Base-by-base conservation (phyloP, 2,329 filamentous ascomycete genomes). In the Trichophaea hybrida region DNA sequence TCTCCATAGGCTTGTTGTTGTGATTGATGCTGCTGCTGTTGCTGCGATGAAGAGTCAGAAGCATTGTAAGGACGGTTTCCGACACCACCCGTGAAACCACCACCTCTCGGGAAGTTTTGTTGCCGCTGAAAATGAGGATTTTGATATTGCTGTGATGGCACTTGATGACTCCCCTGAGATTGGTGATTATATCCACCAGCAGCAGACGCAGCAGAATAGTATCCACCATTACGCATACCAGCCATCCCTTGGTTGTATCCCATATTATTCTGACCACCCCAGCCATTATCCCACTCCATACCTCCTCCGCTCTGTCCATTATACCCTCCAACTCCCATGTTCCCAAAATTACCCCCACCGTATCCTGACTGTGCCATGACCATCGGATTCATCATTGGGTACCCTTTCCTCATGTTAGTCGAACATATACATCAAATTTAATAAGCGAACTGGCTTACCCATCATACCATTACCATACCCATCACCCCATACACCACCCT, bases 111-210 rank as follows among this genome's bases (percentile, higher is more conserved):
- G 56, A 65, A 65, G 60, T 63, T 61, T 60, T 66, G 64, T 58
- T 64, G 64, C 60, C 63, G 62, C 59, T 63, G 64, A 59, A 65
- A 61, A 65, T 66, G 61, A 59, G 57, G 63, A 65, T 62, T 65
- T 59, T 66, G 64, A 64, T 65, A 66, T 59, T 64, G 63, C 57
- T 63, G 63, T 60, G 59, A 54, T 57, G 64, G 65, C 61, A 66
- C 64, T 60, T 68, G 67, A 65, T 67, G 66, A 68, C 67, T 66
- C 61, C 64, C 66, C 63, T 67, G 66, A 65, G 65, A 66, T 66
- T 68, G 67, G 66, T 68, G 67, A 67, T 67, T 68, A 68, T 68
- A 68, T 68, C 67, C 67, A 68, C 67, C 64, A 60, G 64, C 65
- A 67, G 62, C 59, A 65, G 62, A 58, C 53, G 61, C 59, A 64